These are phyloP conservation scores for Picochlorum sp. DNA, from an alignment of 139 green algal species.

Conservation along the genomic window DNA sequence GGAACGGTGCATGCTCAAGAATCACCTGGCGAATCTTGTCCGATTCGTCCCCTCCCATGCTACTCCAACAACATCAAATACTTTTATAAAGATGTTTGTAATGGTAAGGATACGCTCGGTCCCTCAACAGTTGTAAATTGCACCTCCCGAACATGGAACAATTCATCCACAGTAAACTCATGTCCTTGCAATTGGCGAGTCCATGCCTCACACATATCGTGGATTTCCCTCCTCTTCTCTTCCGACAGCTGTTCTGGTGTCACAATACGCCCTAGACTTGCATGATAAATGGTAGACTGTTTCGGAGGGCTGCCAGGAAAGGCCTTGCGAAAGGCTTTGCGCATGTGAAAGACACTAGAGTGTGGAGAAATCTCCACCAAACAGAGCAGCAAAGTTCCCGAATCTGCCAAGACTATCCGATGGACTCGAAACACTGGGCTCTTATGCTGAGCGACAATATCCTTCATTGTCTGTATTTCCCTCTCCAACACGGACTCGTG, in stretches of 20 bases:
- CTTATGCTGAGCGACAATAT: neutral
- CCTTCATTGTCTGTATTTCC: constrained; percentile 1
- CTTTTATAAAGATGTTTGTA: neutral
- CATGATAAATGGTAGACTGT: constrained; percentile 42
- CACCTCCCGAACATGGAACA: constrained; percentile 22
- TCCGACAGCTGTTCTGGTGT: constrained; percentile 15
- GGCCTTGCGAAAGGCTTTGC: constrained; percentile 12
- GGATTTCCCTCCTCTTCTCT: constrained; percentile 11
- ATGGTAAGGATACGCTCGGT: constrained; percentile 11
- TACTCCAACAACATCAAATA: neutral
- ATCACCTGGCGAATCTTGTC: neutral
- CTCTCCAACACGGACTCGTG: neutral
- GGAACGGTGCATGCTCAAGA: neutral
- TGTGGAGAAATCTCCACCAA: constrained; percentile 23
- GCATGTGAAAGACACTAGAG: constrained; percentile 19
- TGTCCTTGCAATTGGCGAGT: constrained; percentile 14
- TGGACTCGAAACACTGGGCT: constrained; percentile 27
- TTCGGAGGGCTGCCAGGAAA: constrained; percentile 28
- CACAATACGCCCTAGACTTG: constrained; percentile 32
- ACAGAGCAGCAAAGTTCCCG: constrained; percentile 40
- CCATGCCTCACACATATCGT: constrained; percentile 23
- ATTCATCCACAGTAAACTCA: constrained; percentile 12
- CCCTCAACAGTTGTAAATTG: constrained; percentile 31
- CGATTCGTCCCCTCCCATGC: neutral
- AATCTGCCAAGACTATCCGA: constrained; percentile 40